These are phyloP conservation scores for Candida xiaguanensis DNA, from an alignment of 805 yeast species.

Conservation along the genomic window DNA sequence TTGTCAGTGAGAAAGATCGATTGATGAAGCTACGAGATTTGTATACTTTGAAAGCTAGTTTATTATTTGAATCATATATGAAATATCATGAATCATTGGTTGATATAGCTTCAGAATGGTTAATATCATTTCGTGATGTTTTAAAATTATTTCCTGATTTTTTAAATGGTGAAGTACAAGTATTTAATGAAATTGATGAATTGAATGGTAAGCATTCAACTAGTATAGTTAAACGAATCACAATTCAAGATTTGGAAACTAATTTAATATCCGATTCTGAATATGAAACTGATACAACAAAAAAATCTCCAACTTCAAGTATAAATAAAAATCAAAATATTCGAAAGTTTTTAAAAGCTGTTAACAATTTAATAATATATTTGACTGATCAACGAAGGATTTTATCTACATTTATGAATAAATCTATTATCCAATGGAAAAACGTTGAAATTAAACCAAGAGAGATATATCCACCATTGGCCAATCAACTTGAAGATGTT, in stretches of 20 bases:
- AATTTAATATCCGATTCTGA: constrained; percentile 8
- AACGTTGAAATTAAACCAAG: constrained; percentile 39
- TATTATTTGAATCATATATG: constrained; percentile 29
- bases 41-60: constrained; percentile 28
- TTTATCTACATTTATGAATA: constrained; percentile 35
- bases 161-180: constrained; percentile 21
- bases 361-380: constrained; percentile 41
- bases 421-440: constrained; percentile 41
- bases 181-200: constrained; percentile 2
- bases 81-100: constrained; percentile 38
- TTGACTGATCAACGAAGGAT: constrained; percentile 53
- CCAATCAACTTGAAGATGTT: constrained; percentile 21
- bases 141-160: constrained; percentile 37
- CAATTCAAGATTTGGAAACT: constrained; percentile 16
- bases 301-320: neutral
- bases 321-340: constrained; percentile 12
- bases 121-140: constrained; percentile 31
- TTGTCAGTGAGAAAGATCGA: constrained; percentile 25
- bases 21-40: constrained; percentile 32
- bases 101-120: constrained; percentile 40
- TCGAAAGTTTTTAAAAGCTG: constrained; percentile 30
- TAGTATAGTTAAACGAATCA: constrained; percentile 16
- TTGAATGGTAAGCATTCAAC: neutral
- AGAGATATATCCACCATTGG: constrained; percentile 37
- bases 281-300: constrained; percentile 9